phyloP scores from a whole-genome alignment of 1,284 basidiomycete genomes.

The Nidula niveotomentosa region DNA sequence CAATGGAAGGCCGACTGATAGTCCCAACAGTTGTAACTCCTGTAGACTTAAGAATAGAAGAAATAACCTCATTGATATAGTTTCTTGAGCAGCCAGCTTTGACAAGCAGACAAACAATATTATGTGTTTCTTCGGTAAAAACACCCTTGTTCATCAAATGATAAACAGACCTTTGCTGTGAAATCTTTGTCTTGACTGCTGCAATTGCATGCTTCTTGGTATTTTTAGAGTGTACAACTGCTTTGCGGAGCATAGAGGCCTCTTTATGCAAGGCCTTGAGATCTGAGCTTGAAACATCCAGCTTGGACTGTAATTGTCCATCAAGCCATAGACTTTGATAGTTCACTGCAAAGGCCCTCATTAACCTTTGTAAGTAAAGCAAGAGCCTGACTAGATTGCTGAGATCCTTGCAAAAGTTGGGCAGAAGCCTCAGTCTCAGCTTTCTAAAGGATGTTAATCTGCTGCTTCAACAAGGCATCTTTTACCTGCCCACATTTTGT shows the following conservation, averaged over 20 bases:
- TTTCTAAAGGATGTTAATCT: neutral
- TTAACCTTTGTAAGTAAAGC: neutral
- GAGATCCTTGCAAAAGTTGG: neutral
- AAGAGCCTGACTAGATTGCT: neutral
- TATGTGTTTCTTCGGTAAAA: conserved; percentile 6
- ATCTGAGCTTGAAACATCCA: neutral
- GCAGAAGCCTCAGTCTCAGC: neutral
- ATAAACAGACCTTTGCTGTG: conserved; percentile 3
- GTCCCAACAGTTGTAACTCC: conserved; percentile 13
- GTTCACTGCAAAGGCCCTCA: neutral
- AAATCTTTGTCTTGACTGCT: neutral
- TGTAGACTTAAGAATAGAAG: conserved; percentile 11
- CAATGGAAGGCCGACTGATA: conserved; percentile 14
- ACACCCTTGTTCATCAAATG: conserved; percentile 9
- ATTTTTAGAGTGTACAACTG: neutral
- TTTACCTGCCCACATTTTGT: neutral
- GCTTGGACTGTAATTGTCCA: neutral
- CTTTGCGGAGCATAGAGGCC: neutral
- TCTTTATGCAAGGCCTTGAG: neutral
- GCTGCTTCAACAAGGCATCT: neutral
- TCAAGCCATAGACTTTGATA: neutral
- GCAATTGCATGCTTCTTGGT: neutral
- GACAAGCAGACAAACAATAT: conserved; percentile 6
- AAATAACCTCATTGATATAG: conserved; percentile 9
- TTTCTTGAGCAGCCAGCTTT: conserved; percentile 6